Base-by-base conservation (phyloP, 768 basidiomycete species). In the Gautieria morchelliformis region DNA sequence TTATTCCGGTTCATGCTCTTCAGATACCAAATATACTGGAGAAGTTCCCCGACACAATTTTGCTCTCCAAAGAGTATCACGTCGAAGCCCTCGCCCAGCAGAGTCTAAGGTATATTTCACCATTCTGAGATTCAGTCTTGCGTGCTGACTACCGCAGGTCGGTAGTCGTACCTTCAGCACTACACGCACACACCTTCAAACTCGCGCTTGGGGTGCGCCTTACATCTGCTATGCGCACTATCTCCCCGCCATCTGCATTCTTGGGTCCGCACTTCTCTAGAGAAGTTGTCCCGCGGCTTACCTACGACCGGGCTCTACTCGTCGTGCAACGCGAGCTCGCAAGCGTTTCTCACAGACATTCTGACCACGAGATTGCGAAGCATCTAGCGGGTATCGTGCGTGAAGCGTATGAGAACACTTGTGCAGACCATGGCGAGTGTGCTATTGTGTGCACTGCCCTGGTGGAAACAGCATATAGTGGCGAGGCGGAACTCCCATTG, bases 221-320 rank as follows among this genome's bases (percentile, higher is more conserved):
- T 41, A 81, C 81, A 4, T 80, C 78, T 12, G 79, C 79, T 7
- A 72, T 81, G 15, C 77, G 81, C 58, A 80, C 79, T 1, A 80
- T 83, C 45, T 80, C 79, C n/a, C 80, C 80, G 2, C 75, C 78
- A 46, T 78, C 79, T 5, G 80, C 79, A 1, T 79, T 77, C 62
- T 65, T 81, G 12, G 79, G 80, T 1, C 79, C 80, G 3, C 74
- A 78, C 19, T 83, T 83, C 65, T 81, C 79, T 3, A 65, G 72
- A 1, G 68, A 78, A 44, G 75, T 81, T 27, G 75, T 81, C 27
- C 80, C 80, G 5, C 70, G 62, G 10, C 70, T 83, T 17, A 71
- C 66, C 20, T 74, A 79, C 68, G 75, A 82, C 57, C 70, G 67
- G 4, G 71, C 72, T 30, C 68, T 81, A 19, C 70, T 82, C 24